Conservation (phyloP, 2,329 filamentous ascomycete genomes). For the Ceratocystis cubensis region DNA sequence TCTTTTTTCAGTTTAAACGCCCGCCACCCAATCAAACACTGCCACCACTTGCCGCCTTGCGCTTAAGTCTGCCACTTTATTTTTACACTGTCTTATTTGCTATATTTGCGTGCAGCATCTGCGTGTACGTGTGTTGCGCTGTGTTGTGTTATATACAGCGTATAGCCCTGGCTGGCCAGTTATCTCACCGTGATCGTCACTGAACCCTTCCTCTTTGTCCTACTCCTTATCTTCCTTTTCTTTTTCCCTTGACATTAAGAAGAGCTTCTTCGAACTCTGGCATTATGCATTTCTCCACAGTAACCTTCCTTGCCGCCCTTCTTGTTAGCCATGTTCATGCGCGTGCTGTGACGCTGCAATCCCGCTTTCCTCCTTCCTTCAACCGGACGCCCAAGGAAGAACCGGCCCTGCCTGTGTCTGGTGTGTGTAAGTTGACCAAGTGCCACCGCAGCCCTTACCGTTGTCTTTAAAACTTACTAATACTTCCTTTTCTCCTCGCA, state of each 20-base stretch:
- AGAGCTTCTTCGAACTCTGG: too few species aligned
- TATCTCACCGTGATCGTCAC: not conserved
- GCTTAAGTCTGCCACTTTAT: not conserved
- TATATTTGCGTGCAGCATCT: not conserved
- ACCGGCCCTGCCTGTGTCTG: not conserved
- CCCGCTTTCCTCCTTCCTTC: not conserved
- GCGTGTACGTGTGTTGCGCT: too few species aligned
- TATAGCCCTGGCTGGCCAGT: not conserved
- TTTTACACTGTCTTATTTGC: not conserved
- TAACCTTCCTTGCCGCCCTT: not conserved
- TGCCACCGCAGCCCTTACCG: not conserved
- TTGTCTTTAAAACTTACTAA: conserved; percentile 14
- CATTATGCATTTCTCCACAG: conserved; percentile 1
- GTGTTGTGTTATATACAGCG: not conserved
- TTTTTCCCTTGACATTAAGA: not conserved
- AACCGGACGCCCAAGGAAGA: not conserved
- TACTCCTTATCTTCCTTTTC: not conserved
- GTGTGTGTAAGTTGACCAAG: conserved; percentile 8
- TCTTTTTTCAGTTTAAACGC: not conserved
- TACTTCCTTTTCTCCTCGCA: not conserved
- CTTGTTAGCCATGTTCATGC: not conserved
- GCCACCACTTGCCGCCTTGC: not conserved
- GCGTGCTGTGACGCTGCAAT: not conserved
- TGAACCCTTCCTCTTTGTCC: not conserved
- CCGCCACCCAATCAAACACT: not conserved